phyloP scores from a whole-genome alignment of 1,284 basidiomycete species.

The Polyporus tsugae region DNA sequence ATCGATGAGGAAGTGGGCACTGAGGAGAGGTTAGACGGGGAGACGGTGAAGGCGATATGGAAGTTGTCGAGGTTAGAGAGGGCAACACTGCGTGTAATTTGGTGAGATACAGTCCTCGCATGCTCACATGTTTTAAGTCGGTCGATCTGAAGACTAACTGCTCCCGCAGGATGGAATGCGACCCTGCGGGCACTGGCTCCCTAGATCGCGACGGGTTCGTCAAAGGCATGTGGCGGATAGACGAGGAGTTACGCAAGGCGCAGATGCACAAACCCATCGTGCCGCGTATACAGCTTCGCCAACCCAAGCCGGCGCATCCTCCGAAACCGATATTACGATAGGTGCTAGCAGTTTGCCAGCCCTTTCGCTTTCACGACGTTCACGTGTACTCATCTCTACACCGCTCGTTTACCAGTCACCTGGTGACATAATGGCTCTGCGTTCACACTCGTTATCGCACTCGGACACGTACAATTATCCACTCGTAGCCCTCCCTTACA shows the following conservation, averaged over 20 bases:
- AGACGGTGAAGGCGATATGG: constrained; percentile 70
- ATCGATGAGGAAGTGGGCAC: constrained; percentile 47
- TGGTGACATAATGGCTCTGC: constrained; percentile 10
- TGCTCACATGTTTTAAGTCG: constrained; percentile 19
- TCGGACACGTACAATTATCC: constrained; percentile 3
- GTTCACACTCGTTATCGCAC: background rate
- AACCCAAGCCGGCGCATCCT: constrained; percentile 27
- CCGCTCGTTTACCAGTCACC: background rate
- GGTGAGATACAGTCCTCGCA: constrained; percentile 51
- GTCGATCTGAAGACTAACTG: constrained; percentile 3
- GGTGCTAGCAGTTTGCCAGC: constrained; percentile 16
- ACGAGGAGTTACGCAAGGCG: constrained; percentile 78
- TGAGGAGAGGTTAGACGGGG: constrained; percentile 62
- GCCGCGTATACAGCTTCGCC: constrained; percentile 28
- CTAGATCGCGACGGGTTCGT: constrained; percentile 74
- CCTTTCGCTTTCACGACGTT: background rate
- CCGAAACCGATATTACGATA: constrained; percentile 31
- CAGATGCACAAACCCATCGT: constrained; percentile 45
- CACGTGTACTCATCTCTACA: too few species aligned
- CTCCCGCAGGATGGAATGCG: constrained; percentile 68
- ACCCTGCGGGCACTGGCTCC: constrained; percentile 59
- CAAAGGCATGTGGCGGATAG: constrained; percentile 84
- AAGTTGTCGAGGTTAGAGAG: constrained; percentile 62
- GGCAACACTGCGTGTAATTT: constrained; percentile 65
- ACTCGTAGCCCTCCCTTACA: background rate